Evolutionary conservation across 192 early-diverging fungal genomes (phyloP), one percentile per base, ranked within the genome.

Genomic region (Podila clonocystis): DNA sequence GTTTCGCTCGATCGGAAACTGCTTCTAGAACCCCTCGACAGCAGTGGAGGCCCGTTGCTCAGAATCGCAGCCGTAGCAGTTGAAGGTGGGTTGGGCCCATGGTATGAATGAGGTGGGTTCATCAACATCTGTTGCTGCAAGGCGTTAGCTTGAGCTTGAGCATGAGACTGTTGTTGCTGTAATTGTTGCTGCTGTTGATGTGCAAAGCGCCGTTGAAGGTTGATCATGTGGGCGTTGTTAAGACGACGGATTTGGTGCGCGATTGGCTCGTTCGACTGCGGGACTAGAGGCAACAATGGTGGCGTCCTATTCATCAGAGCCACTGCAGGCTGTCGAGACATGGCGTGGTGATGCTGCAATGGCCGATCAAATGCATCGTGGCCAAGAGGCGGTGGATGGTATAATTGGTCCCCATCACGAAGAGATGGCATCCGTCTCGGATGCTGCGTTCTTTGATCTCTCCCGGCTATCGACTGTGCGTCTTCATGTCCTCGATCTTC

Each of bases 291-390:
- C 20, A 68, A 24, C 13, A 58, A 26, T 26, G 76, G 65, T 17
- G 75, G 63, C 9, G 68, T 62, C n/a, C 68, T 50, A n/a, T 69
- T 76, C 67, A 70, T 70, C 63, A 65, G n/a, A 26, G 67, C 48
- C 7, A 63, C 60, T 5, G 65, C 45, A 38, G 65, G 50, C 19
- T 57, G 65, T 36, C 52, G 65, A 19, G 48, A 19, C 61, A 63
- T 63, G 4, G 69, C 26, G 4, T 24, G 48, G 30, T 62, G 26
- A 7, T 57, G 68, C 33, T 59, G 50, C 3, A 26, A 20, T 34
- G 58, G 65, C 29, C 60, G 71, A 5, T 61, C 49, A 12, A 45
- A 45, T 0, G 63, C 24, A 15, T 17, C 26, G 28, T 58, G 26
- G 70, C 13, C 49, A n/a, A 48, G 26, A 20, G 17, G 5, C 2